phyloP scores from a whole-genome alignment of 352 stramenopile genomes.

The Stramenopiles sp. region DNA sequence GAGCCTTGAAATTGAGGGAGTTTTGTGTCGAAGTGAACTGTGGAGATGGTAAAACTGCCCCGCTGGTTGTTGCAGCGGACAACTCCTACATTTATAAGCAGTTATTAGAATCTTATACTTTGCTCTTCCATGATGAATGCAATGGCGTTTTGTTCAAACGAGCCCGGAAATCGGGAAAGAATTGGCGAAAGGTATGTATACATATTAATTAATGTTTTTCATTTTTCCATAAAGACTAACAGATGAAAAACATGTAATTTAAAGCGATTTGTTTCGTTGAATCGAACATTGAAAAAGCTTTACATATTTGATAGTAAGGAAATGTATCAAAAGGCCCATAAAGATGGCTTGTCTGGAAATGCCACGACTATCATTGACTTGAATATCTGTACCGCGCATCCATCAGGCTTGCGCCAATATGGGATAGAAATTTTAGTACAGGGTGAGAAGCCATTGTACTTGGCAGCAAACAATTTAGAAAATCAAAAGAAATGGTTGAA shows the following conservation, averaged over 20 bases:
- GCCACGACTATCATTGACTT: neutral
- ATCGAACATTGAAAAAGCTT: neutral
- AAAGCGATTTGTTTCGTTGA: neutral
- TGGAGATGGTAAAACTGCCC: neutral
- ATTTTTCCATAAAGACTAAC: too few species aligned
- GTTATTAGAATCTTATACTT: neutral
- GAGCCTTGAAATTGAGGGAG: neutral
- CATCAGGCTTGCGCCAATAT: neutral
- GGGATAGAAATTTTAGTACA: neutral
- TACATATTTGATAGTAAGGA: neutral
- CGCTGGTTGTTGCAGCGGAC: neutral
- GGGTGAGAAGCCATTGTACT: neutral
- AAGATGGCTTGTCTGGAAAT: neutral
- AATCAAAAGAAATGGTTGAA: neutral
- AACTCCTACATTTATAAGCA: neutral
- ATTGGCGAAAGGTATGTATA: neutral
- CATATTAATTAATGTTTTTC: too few species aligned
- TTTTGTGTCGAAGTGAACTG: neutral
- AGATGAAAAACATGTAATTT: too few species aligned
- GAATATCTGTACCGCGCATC: neutral
- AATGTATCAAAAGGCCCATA: neutral
- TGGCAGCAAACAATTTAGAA: neutral
- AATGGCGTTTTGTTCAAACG: neutral
- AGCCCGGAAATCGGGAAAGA: neutral
- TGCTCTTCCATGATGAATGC: neutral